These are phyloP conservation scores for Arabidopsis thaliana DNA, from an alignment of 345 rosid genomes.

Conservation along the genomic window DNA sequence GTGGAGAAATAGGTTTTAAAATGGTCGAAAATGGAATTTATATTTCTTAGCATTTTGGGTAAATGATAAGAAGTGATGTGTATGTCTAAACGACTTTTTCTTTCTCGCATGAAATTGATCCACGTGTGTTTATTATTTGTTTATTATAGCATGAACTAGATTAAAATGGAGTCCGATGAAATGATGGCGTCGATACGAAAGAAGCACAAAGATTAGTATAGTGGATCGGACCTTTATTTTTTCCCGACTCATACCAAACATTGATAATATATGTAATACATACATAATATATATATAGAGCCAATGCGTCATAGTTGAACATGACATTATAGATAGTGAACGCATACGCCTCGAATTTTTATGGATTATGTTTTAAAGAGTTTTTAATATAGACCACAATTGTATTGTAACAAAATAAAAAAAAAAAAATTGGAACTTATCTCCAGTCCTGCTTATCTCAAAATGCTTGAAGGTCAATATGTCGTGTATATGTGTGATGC, in stretches of 20 bases:
- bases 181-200: conserved; percentile 31
- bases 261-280: conserved; percentile 7
- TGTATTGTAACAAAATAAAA: too few species aligned
- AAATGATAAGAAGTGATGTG: conserved; percentile 38
- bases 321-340: conserved; percentile 10
- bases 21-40: conserved; percentile 21
- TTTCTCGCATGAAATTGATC: conserved; percentile 13
- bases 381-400: not conserved
- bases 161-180: conserved; percentile 25
- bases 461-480: not conserved
- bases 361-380: not conserved
- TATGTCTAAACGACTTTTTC: conserved; percentile 8
- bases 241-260: conserved; percentile 20
- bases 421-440: not conserved
- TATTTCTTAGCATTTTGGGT: conserved; percentile 30
- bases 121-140: conserved; percentile 23
- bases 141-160: not conserved
- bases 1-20: conserved; percentile 8
- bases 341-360: not conserved
- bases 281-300: not conserved
- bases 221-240: conserved; percentile 23
- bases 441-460: not conserved
- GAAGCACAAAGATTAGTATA: conserved; percentile 8
- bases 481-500: not conserved
- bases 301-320: not conserved